These are phyloP conservation scores for Colletotrichum australisinense DNA, from an alignment of 2,329 filamentous ascomycete genomes.

Conservation along the genomic window DNA sequence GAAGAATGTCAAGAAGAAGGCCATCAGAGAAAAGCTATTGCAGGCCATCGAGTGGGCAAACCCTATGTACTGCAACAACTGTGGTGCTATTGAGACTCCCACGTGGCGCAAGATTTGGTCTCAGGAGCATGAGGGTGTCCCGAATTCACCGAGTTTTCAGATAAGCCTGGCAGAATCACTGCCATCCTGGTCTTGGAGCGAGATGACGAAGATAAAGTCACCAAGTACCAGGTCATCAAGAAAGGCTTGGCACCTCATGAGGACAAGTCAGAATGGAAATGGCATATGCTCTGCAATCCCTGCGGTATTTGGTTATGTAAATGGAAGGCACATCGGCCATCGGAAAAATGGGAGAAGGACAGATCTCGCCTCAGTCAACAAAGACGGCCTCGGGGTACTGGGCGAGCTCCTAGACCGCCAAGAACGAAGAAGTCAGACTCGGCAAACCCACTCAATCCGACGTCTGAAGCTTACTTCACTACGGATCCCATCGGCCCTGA, in stretches of 20 bases:
- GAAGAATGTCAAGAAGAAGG: conserved; percentile 72
- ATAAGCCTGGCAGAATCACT: conserved; percentile 78
- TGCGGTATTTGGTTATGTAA: conserved; percentile 97
- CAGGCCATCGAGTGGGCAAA: conserved; percentile 79
- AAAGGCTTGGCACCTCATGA: conserved; percentile 73
- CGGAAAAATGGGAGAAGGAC: conserved; percentile 83
- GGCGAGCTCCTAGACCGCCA: conserved; percentile 47
- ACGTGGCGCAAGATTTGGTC: conserved; percentile 95
- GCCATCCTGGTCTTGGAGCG: conserved; percentile 76
- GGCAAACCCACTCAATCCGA: conserved; percentile 58
- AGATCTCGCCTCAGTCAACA: conserved; percentile 63
- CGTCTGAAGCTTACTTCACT: conserved; percentile 65
- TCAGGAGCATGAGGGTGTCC: conserved; percentile 78
- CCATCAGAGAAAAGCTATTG: conserved; percentile 69
- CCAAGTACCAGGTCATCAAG: conserved; percentile 80
- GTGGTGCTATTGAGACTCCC: conserved; percentile 93
- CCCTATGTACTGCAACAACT: conserved; percentile 91
- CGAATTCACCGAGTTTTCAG: conserved; percentile 75
- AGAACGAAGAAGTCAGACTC: conserved; percentile 61
- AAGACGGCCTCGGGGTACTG: conserved; percentile 60
- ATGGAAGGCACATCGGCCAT: conserved; percentile 84
- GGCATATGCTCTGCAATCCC: conserved; percentile 89
- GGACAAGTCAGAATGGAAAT: conserved; percentile 75
- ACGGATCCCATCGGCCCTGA: conserved; percentile 64
- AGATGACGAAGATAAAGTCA: conserved; percentile 71